Evolutionary conservation across 441 rosid species (phyloP), one percentile per base, ranked within the genome.

Genomic region (Lepidium campestre): DNA sequence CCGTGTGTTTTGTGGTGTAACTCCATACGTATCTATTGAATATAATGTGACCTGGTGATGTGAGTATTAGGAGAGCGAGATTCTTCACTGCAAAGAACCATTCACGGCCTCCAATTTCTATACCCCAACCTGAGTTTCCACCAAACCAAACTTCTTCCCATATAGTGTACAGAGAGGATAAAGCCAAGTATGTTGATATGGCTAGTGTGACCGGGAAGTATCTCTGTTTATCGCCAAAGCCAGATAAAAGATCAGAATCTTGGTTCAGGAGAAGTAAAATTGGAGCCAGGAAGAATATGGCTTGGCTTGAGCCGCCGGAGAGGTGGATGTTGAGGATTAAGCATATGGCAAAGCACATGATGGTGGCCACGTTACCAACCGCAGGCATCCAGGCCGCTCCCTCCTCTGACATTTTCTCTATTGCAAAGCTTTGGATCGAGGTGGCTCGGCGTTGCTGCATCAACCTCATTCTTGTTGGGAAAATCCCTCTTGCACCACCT

Each of bases 301-400:
- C 99, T 70, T 83, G 90, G 77, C 87, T 91, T 31, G 99, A 94
- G 19, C 99, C 97, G n/a, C 97, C 99, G 0, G 94, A 84, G 64
- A 91, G 75, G 71, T 85, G 84, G 70, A 89, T 76, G 64, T 91
- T 94, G 84, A 91, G 78, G 74, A 91, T 89, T 62, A 94, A 78
- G 86, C 99, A 94, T 74, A 88, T 91, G 11, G 96, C 96, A 70
- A 94, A 94, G 81, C 99, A 94, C 96, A 89, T 85, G 34, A 85
- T 73, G 2, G 99, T 88, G 37, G 99, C 97, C 27, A 91, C 94
- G 25, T 94, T 94, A 42, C 99, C 99, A 23, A 89, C 92, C 0
- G 94, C 87, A 1, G 99, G 99, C 99, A 94, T 91, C 99, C 99
- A 94, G 14, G 97, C 95, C 10, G 71, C 77, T 55, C 97, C 99